Base-by-base conservation (phyloP, 768 basidiomycete species). In the Lactarius trivialis region DNA sequence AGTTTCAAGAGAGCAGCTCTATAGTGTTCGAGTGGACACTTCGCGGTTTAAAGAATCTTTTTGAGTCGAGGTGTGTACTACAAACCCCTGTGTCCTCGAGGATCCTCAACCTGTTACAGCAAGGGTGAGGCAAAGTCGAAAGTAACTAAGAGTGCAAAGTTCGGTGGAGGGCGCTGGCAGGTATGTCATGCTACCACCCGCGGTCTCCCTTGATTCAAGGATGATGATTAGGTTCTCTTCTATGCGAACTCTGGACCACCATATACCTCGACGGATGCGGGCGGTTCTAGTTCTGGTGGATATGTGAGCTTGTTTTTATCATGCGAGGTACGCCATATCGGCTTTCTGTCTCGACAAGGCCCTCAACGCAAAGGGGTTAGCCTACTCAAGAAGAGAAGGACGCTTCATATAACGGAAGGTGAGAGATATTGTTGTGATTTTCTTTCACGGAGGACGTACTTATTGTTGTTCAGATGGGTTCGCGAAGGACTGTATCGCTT, bases 401-500 rank as follows among this genome's bases (percentile, higher is more conserved):
- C 60, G 78, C 73, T 15, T 81, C 85, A 2, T 72, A 86, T 32
- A 77, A 78, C 53, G 85, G 85, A 68, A 85, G 81, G 88, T 78
- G 66, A 49, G 76, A 24, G 62, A 28, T 19, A 7, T 14, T 8
- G 2, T 56, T 36, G 9, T n/a, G 21, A 30, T 8, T 30, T 21
- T 11, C 21, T 41, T 30, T 41, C 26, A 28, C 3, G 17, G 34
- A 17, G 19, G 21, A 32, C 43, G 19, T 56, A 37, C 55, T 26
- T 7, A 50, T n/a, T 9, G 28, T 21, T 37, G 26, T 21, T 5
- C 39, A 92, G 88, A 76, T 94, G 91, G 91, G 73, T 81, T n/a
- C 82, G 92, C 17, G 88, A 91, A 60, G 91, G 91, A 1, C 75
- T 87, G n/a, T 93, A 83, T 75, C 91, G 85, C 69, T 94, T 93